phyloP scores from a whole-genome alignment of 441 rosid genomes.

The Isatis lusitanica region DNA sequence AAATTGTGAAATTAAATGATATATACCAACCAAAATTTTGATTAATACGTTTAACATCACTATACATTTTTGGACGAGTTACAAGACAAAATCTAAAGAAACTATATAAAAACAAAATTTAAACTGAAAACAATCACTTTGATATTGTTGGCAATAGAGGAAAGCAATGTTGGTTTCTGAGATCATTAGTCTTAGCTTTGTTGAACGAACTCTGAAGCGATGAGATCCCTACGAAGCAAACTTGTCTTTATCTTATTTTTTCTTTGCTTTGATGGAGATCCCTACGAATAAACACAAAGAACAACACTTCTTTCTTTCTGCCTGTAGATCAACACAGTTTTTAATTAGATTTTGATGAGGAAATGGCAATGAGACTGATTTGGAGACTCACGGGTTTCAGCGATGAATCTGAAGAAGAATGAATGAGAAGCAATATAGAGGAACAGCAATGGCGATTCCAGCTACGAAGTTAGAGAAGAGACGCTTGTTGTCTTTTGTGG shows the following conservation, averaged over 20 bases:
- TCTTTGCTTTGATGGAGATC: background rate
- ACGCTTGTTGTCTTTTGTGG: conserved; percentile 67
- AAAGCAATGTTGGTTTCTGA: background rate
- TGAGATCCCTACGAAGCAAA: no score
- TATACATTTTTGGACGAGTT: conserved; percentile 26
- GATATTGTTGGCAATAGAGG: background rate
- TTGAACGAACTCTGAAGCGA: conserved; percentile 5
- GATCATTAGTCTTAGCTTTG: conserved; percentile 14
- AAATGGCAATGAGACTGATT: conserved; percentile 8
- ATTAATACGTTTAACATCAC: conserved; percentile 11
- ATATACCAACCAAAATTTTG: background rate
- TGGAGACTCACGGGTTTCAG: conserved; percentile 22
- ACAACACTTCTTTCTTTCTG: background rate
- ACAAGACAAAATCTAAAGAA: conserved; percentile 27
- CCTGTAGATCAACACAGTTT: conserved; percentile 4
- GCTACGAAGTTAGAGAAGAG: conserved; percentile 65
- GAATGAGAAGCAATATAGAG: conserved; percentile 57
- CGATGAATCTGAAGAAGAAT: conserved; percentile 83
- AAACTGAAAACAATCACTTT: background rate
- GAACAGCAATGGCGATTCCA: conserved; percentile 59
- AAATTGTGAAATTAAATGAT: no score
- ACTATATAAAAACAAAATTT: background rate
- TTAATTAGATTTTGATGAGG: background rate
- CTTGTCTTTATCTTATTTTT: background rate
- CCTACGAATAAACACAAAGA: conserved; percentile 12